phyloP scores from a whole-genome alignment of 768 basidiomycete species.

The Auriscalpium orientale region DNA sequence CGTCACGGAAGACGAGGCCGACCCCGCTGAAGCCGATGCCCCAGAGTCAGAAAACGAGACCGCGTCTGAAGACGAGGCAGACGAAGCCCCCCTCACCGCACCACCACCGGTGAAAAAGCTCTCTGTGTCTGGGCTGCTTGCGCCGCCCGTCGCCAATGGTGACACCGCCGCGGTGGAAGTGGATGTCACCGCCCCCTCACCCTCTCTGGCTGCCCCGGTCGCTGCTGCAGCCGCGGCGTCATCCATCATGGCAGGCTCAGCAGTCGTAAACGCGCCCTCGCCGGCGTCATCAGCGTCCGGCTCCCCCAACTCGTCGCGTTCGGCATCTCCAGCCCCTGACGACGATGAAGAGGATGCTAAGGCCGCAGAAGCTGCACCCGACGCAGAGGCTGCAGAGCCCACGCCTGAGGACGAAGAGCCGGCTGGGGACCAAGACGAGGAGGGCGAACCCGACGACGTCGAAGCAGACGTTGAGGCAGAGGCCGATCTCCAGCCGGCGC shows the following conservation, averaged over 20 bases:
- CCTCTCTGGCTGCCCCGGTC: conserved; percentile 17
- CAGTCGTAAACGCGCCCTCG: conserved; percentile 31
- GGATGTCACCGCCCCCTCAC: not conserved
- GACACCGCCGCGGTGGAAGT: conserved; percentile 3
- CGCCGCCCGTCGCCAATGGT: conserved; percentile 3
- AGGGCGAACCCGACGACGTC: conserved; percentile 13
- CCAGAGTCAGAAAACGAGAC: conserved; percentile 7
- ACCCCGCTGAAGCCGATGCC: conserved; percentile 20
- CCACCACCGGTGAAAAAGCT: conserved; percentile 9
- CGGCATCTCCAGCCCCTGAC: conserved; percentile 13
- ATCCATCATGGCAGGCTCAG: conserved; percentile 43
- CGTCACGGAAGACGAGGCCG: conserved; percentile 28
- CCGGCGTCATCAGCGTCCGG: conserved; percentile 32
- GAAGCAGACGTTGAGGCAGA: conserved; percentile 43
- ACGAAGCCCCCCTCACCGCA: conserved; percentile 6
- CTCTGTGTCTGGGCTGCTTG: conserved; percentile 2
- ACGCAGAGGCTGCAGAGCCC: conserved; percentile 24
- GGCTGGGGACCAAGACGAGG: conserved; percentile 8
- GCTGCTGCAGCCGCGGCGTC: conserved; percentile 34
- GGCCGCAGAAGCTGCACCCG: conserved; percentile 8
- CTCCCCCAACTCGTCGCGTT: conserved; percentile 25
- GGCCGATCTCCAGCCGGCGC: conserved; percentile 70
- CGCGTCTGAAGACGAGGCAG: conserved; percentile 23
- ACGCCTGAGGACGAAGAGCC: conserved; percentile 15
- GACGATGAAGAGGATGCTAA: conserved; percentile 11